Base-by-base conservation (phyloP, 192 early-diverging fungal genomes). In the Coemansia aciculifera region DNA sequence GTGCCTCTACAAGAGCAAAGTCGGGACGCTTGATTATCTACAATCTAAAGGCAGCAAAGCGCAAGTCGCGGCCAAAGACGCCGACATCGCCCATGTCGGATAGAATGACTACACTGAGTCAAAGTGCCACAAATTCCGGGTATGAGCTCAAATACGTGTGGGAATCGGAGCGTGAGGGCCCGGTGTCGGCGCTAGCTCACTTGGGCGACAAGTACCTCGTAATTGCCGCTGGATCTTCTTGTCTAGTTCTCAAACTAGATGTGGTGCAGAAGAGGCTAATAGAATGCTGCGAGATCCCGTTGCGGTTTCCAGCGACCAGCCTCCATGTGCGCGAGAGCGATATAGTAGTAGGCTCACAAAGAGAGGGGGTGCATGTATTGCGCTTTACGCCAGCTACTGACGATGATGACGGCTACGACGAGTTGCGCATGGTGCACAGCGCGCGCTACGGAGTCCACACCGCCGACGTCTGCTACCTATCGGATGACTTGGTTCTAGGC, bases 91-190 rank as follows among this genome's bases (percentile, higher is more conserved):
- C 10, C 9, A 42, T 37, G 15, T 32, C 56, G 5, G 13, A 39
- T 31, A 62, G 19, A 44, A 36, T 40, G 43, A n/a, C 67, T 36
- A 36, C 8, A 21, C 10, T 37, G 19, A 13, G 40, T 23, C 49
- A 38, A 24, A 48, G 36, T 2, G 1, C 1, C 19, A 9, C 3
- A 19, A n/a, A 27, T 15, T 37, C 60, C 7, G 57, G 46, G 27
- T 76, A 69, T 19, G 79, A 75, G 64, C 74, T 81, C n/a, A 68
- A 67, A 10, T 77, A 70, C 44, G 71, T 76, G 27, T 81, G 79
- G 79, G 79, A 76, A 46, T 81, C 79, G 3, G 70, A 61, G 51
- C 69, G 79, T 11, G 24, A 19, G 7, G 66, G 61, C 2, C 62
- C 74, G 29, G 74, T 81, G 12, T 32, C 48, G 23, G 79, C 79